Evolutionary conservation across 2,329 filamentous ascomycete genomes (phyloP), one percentile per base, ranked within the genome.

Genomic region (Colletotrichum tropicale): DNA sequence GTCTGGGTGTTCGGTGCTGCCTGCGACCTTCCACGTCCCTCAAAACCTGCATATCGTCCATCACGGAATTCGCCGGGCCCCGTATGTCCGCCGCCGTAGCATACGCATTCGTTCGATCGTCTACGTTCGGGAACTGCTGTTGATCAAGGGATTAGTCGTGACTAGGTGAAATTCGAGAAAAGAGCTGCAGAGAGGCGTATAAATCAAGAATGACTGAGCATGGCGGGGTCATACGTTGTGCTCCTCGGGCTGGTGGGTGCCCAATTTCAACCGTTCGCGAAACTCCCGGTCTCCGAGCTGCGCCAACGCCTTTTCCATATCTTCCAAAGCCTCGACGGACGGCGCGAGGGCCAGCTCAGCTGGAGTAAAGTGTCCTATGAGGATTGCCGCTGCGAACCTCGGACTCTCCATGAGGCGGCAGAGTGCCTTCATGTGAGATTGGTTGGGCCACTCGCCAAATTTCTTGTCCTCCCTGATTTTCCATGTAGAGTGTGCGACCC

Each of bases 371-470:
- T 77, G 70, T 0, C 82, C 82, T 2, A 78, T 78, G 10, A 82
- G 72, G 3, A 84, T 72, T 2, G 82, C 82, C 6, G 80, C 76
- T 21, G 82, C 80, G 75, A 87, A 84, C 18, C 81, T 81, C 6
- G 81, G 74, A 12, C 82, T 73, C 2, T 64, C 70, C 6, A 82
- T 75, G 10, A 85, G 67, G 15, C 78, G 77, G 21, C 77, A 64
- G 1, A 86, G 79, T 12, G 79, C 73, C n/a, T 80, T 81, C 85
- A 85, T 86, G 30, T 82, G 85, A 9, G 78, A 74, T n/a, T 80
- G 78, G 69, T 86, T 83, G 3, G 78, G 80, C 6, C 85, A 70
- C 66, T 83, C 80, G 3, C 84, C 84, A 26, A 69, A 74, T 3
- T 75, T 70, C 30, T 78, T 77, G 16, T 79, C 70, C 43, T 79